Conservation (phyloP, 78 protist species). For the Mastigamoeba balamuthi region DNA sequence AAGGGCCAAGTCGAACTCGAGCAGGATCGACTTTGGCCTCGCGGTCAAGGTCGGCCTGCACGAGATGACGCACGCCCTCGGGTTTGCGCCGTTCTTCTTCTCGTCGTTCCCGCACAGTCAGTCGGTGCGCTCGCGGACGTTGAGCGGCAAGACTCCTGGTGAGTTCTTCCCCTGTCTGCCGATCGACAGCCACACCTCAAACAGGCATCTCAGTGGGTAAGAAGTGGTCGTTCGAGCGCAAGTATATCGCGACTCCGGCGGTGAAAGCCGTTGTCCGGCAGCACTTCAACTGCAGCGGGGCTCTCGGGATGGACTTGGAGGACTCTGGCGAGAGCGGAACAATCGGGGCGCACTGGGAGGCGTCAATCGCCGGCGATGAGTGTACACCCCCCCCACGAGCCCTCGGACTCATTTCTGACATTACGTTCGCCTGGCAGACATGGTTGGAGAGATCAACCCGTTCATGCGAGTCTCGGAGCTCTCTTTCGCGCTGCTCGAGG, state of each 20-base stretch:
- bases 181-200: no score
- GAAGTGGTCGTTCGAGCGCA: no score
- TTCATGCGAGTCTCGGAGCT: not conserved
- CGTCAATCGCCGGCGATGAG: not conserved
- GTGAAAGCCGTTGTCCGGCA: not conserved
- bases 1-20: no score
- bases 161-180: no score
- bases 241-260: not conserved
- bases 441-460: not conserved
- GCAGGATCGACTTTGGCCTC: not conserved
- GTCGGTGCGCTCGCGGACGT: no score
- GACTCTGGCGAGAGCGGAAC: not conserved
- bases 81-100: not conserved
- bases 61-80: not conserved
- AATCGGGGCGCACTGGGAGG: not conserved
- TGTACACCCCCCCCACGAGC: not conserved
- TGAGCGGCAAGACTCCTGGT: no score
- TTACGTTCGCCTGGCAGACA: not conserved
- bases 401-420: no score
- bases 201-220: no score
- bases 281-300: not conserved
- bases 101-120: not conserved
- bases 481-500: not conserved
- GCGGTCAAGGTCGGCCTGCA: not conserved
- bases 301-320: not conserved